A percentile compares a stretch with the other conserved stretches of the same genome.
Evolutionary conservation across 2,329 filamentous ascomycete genomes (phyloP).

Genomic region (Neurospora sp.): DNA sequence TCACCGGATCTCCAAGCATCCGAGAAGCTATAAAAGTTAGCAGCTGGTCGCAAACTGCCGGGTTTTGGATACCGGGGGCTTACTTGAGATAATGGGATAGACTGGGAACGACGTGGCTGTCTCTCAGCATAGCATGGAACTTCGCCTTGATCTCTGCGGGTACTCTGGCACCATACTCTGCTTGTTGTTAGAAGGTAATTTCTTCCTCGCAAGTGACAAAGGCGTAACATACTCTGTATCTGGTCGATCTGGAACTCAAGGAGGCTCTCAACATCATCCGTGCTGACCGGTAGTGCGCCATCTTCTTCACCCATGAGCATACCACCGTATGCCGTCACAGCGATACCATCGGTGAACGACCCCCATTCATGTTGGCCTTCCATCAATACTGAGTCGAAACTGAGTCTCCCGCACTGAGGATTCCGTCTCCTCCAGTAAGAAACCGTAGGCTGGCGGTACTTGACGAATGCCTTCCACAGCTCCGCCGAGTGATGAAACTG

Average conservation of each 20-base stretch:
- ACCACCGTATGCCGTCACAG: constrained; percentile 39
- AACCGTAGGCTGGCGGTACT: constrained; percentile 69
- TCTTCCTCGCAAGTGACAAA: neutral
- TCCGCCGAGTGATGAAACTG: constrained; percentile 69
- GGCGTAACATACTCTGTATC: constrained; percentile 57
- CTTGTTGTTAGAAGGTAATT: constrained; percentile 1
- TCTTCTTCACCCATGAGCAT: constrained; percentile 31
- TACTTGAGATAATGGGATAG: constrained; percentile 68
- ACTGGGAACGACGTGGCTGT: constrained; percentile 59
- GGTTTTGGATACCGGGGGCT: constrained; percentile 7
- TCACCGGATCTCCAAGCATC: constrained; percentile 90
- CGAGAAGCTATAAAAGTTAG: constrained; percentile 53
- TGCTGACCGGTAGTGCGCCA: constrained; percentile 48
- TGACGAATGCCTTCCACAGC: constrained; percentile 75
- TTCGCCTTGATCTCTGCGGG: constrained; percentile 63
- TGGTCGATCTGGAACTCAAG: constrained; percentile 83
- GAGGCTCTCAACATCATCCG: constrained; percentile 69
- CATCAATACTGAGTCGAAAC: constrained; percentile 48
- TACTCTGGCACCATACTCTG: constrained; percentile 68
- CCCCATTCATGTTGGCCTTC: constrained; percentile 42
- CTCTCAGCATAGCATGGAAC: constrained; percentile 58
- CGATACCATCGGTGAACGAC: constrained; percentile 18
- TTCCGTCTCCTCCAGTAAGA: constrained; percentile 54
- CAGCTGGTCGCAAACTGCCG: constrained; percentile 8
- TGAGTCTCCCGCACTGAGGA: constrained; percentile 44